Base-by-base conservation (phyloP, 805 yeast species). In the Sugiyamaella qingdaonensis region DNA sequence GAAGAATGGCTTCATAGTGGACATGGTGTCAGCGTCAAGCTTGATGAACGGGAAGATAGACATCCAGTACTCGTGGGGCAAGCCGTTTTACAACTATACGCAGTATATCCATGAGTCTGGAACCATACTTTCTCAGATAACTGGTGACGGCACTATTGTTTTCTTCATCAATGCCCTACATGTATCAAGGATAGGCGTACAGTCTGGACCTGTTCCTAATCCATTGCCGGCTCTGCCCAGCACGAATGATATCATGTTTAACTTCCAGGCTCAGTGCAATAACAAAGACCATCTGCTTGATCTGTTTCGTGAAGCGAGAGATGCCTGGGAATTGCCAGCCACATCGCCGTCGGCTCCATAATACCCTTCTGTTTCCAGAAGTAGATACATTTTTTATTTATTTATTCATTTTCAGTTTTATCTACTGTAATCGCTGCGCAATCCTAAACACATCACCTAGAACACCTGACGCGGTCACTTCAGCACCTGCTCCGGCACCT, bases 401-500 rank as follows among this genome's bases (percentile, higher is more conserved):
- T 41, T 16, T 21, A 41, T 39, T 10, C 24, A 39, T 5, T 16
- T 14, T 16, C 19, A 7, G 9, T 8, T 29, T 2, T n/a, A n/a
- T 29, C 9, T 44, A 19, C 10, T 45, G 16, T 19, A 45, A 24
- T 14, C 48, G 48, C 74, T 91, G 90, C 43, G 95, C 96, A 62
- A 89, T 84, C 77, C 89, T 94, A 68, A 94, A 79, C 35, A 88
- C 84, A 69, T 94, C 99, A 51, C 95, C 96, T 61, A 94, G 79
- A 43, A 94, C 97, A 72, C 99, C 99, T 63, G 85, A 84, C 55
- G 88, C 87, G 32, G 87, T 82, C 45, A 84, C 88, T 14, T 74
- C 86, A 45, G 84, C 84, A 66, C 95, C 94, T 63, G 96, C 81
- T 63, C 77, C 99, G 32, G 99, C 99, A 73, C 99, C 99, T 78